Base-by-base conservation (phyloP, 805 yeast genomes). In the Torulaspora maleeae region DNA sequence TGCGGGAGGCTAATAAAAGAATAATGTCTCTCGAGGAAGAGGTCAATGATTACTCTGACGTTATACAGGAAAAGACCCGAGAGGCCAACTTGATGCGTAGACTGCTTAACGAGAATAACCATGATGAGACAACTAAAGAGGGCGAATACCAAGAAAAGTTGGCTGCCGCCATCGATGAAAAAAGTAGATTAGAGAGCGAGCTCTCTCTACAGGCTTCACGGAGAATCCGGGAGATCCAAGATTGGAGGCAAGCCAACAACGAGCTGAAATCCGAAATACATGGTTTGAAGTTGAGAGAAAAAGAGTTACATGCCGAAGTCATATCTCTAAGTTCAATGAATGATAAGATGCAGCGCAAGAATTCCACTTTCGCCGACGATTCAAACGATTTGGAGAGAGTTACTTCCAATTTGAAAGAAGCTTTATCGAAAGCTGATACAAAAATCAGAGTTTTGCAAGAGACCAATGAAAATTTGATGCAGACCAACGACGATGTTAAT, bases 11-110 rank as follows among this genome's bases (percentile, higher is more conserved):
- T 1, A 74, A 73, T 35, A 72, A 72, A 43, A 75, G 78, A 50
- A 71, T 78, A 17, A 89, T 85, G 45, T 76, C 79, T 1, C 61
- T 90, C 24, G 89, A 86, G 53, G 95, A 88, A 45, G 96, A 90
- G 58, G 67, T 91, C n/a, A 70, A 76, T 9, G 97, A 90, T 47
- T 71, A 86, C 4, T 76, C 87, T 44, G 75, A 78, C 27, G 71
- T 82, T 63, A 65, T 90, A 2, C 93, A 83, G 58, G 96, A 89
- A 57, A 77, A 95, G 49, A 79, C 86, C 0, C 72, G 90, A 41
- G 98, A 91, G 64, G 74, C 87, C 0, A 71, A 81, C 1, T 80
- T 87, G 0, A 77, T 89, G 65, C 74, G 95, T 54, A 71, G 85
- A 47, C 62, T 87, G 30, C 59, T 90, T 24, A 63, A 78, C 37